These are phyloP conservation scores for Fusarium sp. DNA, from an alignment of 2,329 filamentous ascomycete species.

Conservation along the genomic window DNA sequence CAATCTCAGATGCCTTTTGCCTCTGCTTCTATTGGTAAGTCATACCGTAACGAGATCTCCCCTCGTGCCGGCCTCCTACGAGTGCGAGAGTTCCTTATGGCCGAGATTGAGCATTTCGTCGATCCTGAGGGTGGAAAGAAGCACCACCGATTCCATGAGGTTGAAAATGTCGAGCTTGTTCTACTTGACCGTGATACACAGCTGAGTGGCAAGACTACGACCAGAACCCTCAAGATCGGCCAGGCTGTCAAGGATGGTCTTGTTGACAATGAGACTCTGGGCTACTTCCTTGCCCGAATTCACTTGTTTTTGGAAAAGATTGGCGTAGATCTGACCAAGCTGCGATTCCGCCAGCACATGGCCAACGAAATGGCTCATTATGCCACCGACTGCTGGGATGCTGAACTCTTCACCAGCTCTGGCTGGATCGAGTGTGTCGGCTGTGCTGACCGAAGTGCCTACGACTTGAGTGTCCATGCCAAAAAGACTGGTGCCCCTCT, in stretches of 20 bases:
- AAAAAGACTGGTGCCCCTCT: constrained; percentile 91
- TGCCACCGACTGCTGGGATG: constrained; percentile 97
- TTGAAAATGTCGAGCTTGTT: constrained; percentile 83
- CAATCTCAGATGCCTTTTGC: constrained; percentile 96
- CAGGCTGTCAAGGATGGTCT: constrained; percentile 83
- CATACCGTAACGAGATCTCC: constrained; percentile 98
- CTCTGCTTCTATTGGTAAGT: constrained; percentile 96
- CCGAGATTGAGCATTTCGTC: constrained; percentile 98
- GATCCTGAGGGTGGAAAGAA: constrained; percentile 96
- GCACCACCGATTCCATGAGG: constrained; percentile 85
- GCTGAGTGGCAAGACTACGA: constrained; percentile 82
- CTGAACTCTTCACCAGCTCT: constrained; percentile 88
- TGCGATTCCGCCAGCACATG: constrained; percentile 98
- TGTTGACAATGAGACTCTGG: constrained; percentile 97
- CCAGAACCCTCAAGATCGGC: constrained; percentile 79
- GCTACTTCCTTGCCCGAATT: constrained; percentile 96
- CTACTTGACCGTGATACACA: constrained; percentile 88
- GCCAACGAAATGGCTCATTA: constrained; percentile 83
- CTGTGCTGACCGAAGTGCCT: constrained; percentile 94
- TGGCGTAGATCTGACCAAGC: constrained; percentile 85
- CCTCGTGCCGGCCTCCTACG: constrained; percentile 89
- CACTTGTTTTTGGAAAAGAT: constrained; percentile 89
- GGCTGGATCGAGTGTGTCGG: constrained; percentile 99
- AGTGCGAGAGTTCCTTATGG: constrained; percentile 98
- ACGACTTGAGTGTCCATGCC: constrained; percentile 90